Evolutionary conservation across 257 asterid species (phyloP).

Genomic region (Nyctanthes arbortristis): DNA sequence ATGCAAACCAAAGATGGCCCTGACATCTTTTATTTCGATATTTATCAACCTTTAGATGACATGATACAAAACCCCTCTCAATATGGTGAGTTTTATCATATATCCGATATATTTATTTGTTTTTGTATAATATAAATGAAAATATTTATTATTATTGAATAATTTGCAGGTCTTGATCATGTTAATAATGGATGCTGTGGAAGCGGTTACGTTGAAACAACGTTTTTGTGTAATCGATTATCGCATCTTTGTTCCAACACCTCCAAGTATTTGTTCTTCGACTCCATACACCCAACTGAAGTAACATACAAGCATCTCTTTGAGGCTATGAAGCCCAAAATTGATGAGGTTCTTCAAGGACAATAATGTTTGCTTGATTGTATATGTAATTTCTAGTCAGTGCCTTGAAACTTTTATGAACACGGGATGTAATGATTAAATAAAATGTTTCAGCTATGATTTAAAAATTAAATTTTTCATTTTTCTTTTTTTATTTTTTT

Average conservation of each 20-base stretch:
- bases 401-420: not conserved
- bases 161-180: constrained; percentile 43
- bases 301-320: constrained; percentile 44
- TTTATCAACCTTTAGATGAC: constrained; percentile 43
- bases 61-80: constrained; percentile 47
- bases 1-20: constrained; percentile 12
- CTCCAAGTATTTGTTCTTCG: constrained; percentile 63
- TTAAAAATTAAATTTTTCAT: not conserved
- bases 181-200: constrained; percentile 70
- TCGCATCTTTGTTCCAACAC: constrained; percentile 45
- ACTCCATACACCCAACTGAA: constrained; percentile 65
- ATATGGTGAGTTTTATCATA: constrained; percentile 44
- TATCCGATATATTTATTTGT: not conserved
- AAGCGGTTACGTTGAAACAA: constrained; percentile 48
- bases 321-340: constrained; percentile 25
- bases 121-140: not conserved
- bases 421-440: not conserved
- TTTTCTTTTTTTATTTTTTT: not conserved
- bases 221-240: constrained; percentile 45
- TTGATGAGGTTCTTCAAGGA: constrained; percentile 25
- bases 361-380: not conserved
- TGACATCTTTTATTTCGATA: constrained; percentile 38
- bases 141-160: not conserved
- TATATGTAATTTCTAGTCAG: not conserved
- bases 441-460: not conserved